Conservation (phyloP, 2,329 filamentous ascomycete genomes). For the Dendrostoma leiphaemia region DNA sequence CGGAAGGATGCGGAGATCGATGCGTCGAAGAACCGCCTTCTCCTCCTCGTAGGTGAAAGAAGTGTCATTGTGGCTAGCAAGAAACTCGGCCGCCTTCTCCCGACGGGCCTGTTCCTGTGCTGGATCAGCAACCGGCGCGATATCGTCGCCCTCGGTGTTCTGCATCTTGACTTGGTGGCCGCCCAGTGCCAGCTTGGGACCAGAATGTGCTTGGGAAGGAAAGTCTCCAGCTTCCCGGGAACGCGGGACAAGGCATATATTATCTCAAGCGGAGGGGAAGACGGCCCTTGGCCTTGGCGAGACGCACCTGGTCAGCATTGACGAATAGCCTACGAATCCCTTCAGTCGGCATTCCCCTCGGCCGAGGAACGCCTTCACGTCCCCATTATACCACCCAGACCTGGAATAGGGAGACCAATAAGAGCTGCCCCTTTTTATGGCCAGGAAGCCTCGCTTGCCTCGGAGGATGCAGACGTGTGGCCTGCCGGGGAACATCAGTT, state of each 20-base stretch:
- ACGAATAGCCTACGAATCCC: neutral
- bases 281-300: neutral
- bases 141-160: slow-evolving; percentile 18
- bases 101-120: slow-evolving; percentile 27
- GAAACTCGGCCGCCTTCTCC: slow-evolving; percentile 42
- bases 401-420: neutral
- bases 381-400: too few relatives aligned
- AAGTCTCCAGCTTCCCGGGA: too few relatives aligned
- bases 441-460: too few relatives aligned
- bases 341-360: neutral
- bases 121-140: slow-evolving; percentile 22
- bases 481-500: neutral
- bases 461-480: too few relatives aligned
- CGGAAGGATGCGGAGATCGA: slow-evolving; percentile 49
- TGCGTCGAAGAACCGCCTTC: slow-evolving; percentile 40
- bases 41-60: slow-evolving; percentile 50
- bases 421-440: neutral
- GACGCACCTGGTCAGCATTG: neutral
- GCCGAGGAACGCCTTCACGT: neutral
- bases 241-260: too few relatives aligned
- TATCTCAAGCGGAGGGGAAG: too few relatives aligned
- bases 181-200: neutral
- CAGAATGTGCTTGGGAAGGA: neutral
- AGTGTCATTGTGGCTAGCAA: slow-evolving; percentile 36
- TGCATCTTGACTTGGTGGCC: neutral